phyloP scores from a whole-genome alignment of 768 basidiomycete genomes.

The Erythrobasidium yunnanense region DNA sequence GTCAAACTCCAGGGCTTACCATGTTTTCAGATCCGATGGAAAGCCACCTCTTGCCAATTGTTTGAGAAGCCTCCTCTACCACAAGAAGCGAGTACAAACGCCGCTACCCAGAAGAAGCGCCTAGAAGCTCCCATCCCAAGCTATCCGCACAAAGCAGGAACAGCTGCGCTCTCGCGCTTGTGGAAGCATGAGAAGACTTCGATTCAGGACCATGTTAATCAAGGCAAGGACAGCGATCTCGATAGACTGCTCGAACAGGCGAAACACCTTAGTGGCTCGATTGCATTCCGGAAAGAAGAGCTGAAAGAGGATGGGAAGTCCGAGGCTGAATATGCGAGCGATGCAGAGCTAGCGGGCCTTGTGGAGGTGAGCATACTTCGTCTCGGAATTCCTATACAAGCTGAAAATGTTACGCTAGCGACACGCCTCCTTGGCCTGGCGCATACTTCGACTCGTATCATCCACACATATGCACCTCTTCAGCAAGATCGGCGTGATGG shows the following conservation, averaged over 20 bases:
- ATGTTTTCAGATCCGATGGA: slow-evolving; percentile 56
- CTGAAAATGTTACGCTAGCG: slow-evolving; percentile 46
- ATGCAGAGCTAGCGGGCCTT: slow-evolving; percentile 52
- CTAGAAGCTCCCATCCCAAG: slow-evolving; percentile 43
- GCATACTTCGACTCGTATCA: slow-evolving; percentile 64
- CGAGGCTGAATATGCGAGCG: slow-evolving; percentile 11
- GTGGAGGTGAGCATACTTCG: slow-evolving; percentile 51
- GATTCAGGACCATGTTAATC: slow-evolving; percentile 53
- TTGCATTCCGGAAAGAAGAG: slow-evolving; percentile 3
- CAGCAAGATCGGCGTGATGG: slow-evolving; percentile 63
- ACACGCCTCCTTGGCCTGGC: slow-evolving; percentile 61
- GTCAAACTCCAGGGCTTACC: background rate
- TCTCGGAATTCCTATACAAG: background rate
- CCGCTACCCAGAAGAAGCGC: slow-evolving; percentile 54
- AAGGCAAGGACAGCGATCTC: slow-evolving; percentile 42
- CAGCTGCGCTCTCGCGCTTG: slow-evolving; percentile 62
- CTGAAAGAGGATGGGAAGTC: slow-evolving; percentile 12
- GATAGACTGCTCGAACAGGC: background rate
- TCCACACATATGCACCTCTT: slow-evolving; percentile 65
- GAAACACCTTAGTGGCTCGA: background rate
- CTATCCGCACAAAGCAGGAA: slow-evolving; percentile 59
- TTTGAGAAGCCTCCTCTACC: slow-evolving; percentile 66
- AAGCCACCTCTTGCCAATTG: slow-evolving; percentile 65
- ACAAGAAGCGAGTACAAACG: too few species aligned
- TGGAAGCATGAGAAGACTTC: slow-evolving; percentile 72